Evolutionary conservation across 768 basidiomycete genomes (phyloP).

Genomic region (Erythrobasidium yunnanense): DNA sequence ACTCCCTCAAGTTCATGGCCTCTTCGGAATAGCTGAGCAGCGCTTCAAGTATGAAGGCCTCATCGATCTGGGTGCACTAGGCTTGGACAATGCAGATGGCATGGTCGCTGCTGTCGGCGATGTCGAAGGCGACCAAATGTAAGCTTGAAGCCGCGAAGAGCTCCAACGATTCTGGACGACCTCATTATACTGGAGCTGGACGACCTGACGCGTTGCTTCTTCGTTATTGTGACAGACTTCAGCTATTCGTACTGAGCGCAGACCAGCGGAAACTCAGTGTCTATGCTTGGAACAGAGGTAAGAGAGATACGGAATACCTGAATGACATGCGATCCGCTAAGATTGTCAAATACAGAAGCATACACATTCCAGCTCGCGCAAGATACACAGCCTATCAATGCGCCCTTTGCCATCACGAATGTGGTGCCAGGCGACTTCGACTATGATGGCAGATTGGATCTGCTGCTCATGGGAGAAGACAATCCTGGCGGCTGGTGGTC

Average conservation of each 20-base stretch:
- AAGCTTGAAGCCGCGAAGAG: slow-evolving; percentile 43
- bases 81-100: slow-evolving; percentile 55
- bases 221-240: slow-evolving; percentile 50
- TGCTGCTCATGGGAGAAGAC: slow-evolving; percentile 71
- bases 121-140: slow-evolving; percentile 94
- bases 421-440: slow-evolving; percentile 89
- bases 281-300: slow-evolving; percentile 73
- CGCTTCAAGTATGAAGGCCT: slow-evolving; percentile 71
- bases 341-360: background rate
- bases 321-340: background rate
- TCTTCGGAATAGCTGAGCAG: slow-evolving; percentile 40
- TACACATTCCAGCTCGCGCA: slow-evolving; percentile 30
- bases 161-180: too few species aligned
- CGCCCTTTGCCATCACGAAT: slow-evolving; percentile 51
- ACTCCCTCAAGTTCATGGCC: background rate
- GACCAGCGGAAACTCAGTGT: slow-evolving; percentile 67
- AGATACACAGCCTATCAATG: slow-evolving; percentile 35
- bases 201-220: background rate
- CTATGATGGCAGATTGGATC: slow-evolving; percentile 77
- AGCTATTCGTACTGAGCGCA: slow-evolving; percentile 62
- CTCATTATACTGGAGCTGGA: too few species aligned
- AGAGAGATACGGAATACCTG: slow-evolving; percentile 31
- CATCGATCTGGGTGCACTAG: slow-evolving; percentile 66
- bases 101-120: slow-evolving; percentile 83
- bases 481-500: slow-evolving; percentile 45